These are phyloP conservation scores for Trichosporon sp. DNA, from an alignment of 1,284 basidiomycete genomes.

Conservation along the genomic window DNA sequence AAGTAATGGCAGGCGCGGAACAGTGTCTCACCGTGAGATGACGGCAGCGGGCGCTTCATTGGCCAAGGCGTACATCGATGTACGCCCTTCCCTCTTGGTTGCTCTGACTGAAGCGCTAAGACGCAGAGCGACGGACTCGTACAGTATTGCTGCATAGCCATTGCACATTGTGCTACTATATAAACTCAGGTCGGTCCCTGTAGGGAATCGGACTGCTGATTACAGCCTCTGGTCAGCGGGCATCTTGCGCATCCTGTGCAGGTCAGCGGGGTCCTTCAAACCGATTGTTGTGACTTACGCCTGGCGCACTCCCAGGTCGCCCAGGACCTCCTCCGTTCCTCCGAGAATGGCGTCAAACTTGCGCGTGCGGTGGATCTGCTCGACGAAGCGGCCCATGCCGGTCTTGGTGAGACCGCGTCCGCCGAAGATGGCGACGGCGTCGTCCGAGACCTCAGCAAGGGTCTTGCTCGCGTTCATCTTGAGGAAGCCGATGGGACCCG, in stretches of 20 bases:
- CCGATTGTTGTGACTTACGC: slow-evolving; percentile 35
- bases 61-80: too few relatives aligned
- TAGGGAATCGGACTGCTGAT: too few relatives aligned
- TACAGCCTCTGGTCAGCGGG: slow-evolving; percentile 22
- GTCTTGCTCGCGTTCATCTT: slow-evolving; percentile 57
- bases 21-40: too few relatives aligned
- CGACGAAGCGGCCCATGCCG: slow-evolving; percentile 54
- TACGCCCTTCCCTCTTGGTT: too few relatives aligned
- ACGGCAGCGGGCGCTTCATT: too few relatives aligned
- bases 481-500: slow-evolving; percentile 48
- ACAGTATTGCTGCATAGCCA: too few relatives aligned
- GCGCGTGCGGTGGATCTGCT: slow-evolving; percentile 57
- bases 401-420: slow-evolving; percentile 20
- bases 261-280: neutral
- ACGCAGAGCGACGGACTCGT: too few relatives aligned
- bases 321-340: slow-evolving; percentile 50
- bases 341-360: slow-evolving; percentile 74
- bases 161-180: neutral
- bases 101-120: too few relatives aligned
- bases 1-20: too few relatives aligned
- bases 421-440: slow-evolving; percentile 51
- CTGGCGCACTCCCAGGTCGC: slow-evolving; percentile 53
- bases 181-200: neutral
- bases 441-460: slow-evolving; percentile 50
- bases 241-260: slow-evolving; percentile 12